A percentile compares a stretch with the other conserved stretches of the same genome.
Evolutionary conservation across 805 yeast genomes (phyloP).

Genomic region (Cyberlindnera misumaiensis): DNA sequence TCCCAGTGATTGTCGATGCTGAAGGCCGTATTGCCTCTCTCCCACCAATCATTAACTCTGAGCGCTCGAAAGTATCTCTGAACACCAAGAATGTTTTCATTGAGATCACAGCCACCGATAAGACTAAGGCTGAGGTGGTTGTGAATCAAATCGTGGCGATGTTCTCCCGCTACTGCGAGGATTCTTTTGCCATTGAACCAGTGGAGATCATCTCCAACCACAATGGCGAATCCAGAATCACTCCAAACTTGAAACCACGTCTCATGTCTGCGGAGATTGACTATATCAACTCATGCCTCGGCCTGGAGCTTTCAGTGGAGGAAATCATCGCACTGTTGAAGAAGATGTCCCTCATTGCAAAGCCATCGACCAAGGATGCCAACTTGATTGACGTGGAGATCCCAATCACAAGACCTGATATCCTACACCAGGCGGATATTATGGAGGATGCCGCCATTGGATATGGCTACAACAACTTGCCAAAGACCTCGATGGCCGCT

Average conservation of each 20-base stretch:
- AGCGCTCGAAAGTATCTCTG: slow-evolving; percentile 79
- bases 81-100: slow-evolving; percentile 84
- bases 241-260: slow-evolving; percentile 70
- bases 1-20: slow-evolving; percentile 82
- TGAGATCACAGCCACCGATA: slow-evolving; percentile 93
- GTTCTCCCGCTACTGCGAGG: slow-evolving; percentile 84
- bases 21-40: slow-evolving; percentile 75
- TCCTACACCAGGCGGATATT: slow-evolving; percentile 94
- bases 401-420: slow-evolving; percentile 94
- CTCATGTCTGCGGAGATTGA: slow-evolving; percentile 63
- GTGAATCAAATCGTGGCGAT: slow-evolving; percentile 89
- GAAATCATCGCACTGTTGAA: slow-evolving; percentile 62
- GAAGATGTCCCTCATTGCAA: slow-evolving; percentile 76
- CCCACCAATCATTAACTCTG: slow-evolving; percentile 96
- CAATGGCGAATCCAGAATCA: slow-evolving; percentile 64
- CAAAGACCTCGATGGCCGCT: slow-evolving; percentile 70
- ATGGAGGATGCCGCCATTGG: slow-evolving; percentile 98
- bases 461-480: slow-evolving; percentile 87
- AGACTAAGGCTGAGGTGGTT: slow-evolving; percentile 89
- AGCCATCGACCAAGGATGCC: slow-evolving; percentile 38
- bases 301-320: slow-evolving; percentile 62
- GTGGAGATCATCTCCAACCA: slow-evolving; percentile 79
- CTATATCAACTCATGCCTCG: slow-evolving; percentile 90
- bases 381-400: slow-evolving; percentile 43
- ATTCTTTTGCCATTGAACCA: slow-evolving; percentile 85